Conservation (phyloP, 2,329 filamentous ascomycete species). For the Pyricularia pennisetigena region DNA sequence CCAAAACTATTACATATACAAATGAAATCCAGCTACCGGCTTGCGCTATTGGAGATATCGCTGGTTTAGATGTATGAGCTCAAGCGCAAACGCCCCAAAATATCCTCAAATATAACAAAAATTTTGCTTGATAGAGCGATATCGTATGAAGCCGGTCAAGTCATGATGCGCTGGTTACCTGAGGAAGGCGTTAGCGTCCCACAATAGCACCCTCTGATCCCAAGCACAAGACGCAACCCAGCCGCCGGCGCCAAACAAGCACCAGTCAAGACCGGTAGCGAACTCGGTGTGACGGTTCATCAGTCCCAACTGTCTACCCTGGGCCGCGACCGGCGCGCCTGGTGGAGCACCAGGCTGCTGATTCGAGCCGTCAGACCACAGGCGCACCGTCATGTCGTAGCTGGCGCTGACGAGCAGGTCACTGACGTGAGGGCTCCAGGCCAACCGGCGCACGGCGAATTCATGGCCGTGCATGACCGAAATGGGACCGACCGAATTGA, state of each 20-base stretch:
- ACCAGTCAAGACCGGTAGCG: conserved; percentile 95
- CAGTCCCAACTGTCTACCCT: conserved; percentile 56
- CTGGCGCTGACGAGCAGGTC: conserved; percentile 81
- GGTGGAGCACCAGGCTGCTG: conserved; percentile 18
- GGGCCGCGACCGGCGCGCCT: conserved; percentile 1
- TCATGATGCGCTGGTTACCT: conserved; percentile 9
- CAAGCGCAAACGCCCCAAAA: not conserved
- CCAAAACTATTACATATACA: not conserved
- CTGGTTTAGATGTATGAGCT: not conserved
- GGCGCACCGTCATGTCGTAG: conserved; percentile 95
- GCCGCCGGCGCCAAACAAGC: conserved; percentile 85
- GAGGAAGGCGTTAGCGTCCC: conserved; percentile 63
- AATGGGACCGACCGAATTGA: conserved; percentile 45
- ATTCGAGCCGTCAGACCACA: conserved; percentile 72
- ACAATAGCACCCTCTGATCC: conserved; percentile 86
- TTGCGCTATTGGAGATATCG: not conserved
- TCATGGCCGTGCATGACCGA: conserved; percentile 74
- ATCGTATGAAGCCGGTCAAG: not conserved
- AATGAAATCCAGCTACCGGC: not conserved
- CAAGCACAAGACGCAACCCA: conserved; percentile 94
- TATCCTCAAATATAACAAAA: not conserved
- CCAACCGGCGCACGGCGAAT: conserved; percentile 76
- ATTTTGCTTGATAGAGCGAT: not conserved
- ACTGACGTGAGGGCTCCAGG: conserved; percentile 90
- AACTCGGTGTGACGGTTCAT: conserved; percentile 97